Percentiles rank a stretch among this genome's conserved stretches.
Conservation (phyloP, 768 basidiomycete genomes). For the Leccinum aurantiacum region DNA sequence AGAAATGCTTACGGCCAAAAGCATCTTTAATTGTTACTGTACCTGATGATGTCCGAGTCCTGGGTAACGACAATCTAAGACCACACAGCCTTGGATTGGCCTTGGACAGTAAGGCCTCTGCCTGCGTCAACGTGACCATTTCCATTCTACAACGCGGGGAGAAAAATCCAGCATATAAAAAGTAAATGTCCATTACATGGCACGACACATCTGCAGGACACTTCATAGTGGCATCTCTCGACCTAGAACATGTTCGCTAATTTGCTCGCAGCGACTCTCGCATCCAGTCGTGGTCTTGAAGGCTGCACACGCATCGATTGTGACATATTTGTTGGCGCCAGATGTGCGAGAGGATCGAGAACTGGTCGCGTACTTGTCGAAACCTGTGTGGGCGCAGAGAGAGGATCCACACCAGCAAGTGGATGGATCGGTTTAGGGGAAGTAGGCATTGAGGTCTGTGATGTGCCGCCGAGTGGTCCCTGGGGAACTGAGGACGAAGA, state of each 20-base stretch:
- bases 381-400: constrained; percentile 9
- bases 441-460: constrained; percentile 8
- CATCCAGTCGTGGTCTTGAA: constrained; percentile 73
- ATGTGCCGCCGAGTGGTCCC: constrained; percentile 15
- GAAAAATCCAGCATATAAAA: constrained; percentile 23
- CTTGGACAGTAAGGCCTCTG: not conserved
- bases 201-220: constrained; percentile 4
- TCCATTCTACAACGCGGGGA: constrained; percentile 7
- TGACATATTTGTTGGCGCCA: constrained; percentile 64
- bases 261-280: constrained; percentile 84
- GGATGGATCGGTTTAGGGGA: constrained; percentile 15
- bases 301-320: constrained; percentile 73
- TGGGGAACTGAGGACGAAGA: constrained; percentile 34
- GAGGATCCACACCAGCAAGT: constrained; percentile 19
- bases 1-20: not conserved
- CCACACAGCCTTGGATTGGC: not conserved
- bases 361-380: constrained; percentile 27
- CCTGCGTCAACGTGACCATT: constrained; percentile 2
- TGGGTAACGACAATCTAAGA: constrained; percentile 1
- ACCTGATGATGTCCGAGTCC: not conserved
- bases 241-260: constrained; percentile 82
- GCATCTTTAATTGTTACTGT: not conserved
- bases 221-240: not conserved
- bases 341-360: constrained; percentile 65
- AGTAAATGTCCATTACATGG: constrained; percentile 6